Conservation (phyloP, 169 alveolate genomes). For the Hammondia hammondi region DNA sequence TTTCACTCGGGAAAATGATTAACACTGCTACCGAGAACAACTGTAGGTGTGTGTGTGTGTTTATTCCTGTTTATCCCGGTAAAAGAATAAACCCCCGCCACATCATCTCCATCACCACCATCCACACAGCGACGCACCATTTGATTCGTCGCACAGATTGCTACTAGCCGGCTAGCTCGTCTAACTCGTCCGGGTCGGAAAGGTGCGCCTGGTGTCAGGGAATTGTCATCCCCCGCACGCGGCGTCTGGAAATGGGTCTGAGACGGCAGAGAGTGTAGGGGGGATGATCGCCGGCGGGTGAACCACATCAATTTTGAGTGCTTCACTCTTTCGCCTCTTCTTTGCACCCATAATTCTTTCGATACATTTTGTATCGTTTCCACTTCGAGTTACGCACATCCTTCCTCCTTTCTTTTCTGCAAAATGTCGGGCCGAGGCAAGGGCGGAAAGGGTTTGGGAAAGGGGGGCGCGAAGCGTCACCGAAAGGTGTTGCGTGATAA, state of each 20-base stretch:
- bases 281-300: neutral
- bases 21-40: too few species aligned
- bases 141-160: neutral
- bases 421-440: constrained; percentile 96
- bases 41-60: too few species aligned
- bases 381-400: neutral
- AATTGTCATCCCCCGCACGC: neutral
- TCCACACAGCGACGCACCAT: too few species aligned
- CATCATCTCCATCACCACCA: too few species aligned
- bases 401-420: constrained; percentile 1
- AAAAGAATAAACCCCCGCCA: too few species aligned
- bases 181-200: neutral
- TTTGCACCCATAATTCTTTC: neutral
- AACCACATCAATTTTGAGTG: neutral
- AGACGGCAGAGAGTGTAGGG: neutral
- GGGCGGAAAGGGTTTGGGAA: constrained; percentile 99
- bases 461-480: constrained; percentile 98
- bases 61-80: too few species aligned
- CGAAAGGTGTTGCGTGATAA: constrained; percentile 96
- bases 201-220: neutral
- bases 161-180: constrained; percentile 12
- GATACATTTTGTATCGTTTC: neutral
- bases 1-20: too few species aligned
- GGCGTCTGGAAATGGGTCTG: neutral
- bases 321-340: constrained; percentile 6